Base-by-base conservation (phyloP, 129 eudicot genomes). In the Gnaphalium uliginosum region DNA sequence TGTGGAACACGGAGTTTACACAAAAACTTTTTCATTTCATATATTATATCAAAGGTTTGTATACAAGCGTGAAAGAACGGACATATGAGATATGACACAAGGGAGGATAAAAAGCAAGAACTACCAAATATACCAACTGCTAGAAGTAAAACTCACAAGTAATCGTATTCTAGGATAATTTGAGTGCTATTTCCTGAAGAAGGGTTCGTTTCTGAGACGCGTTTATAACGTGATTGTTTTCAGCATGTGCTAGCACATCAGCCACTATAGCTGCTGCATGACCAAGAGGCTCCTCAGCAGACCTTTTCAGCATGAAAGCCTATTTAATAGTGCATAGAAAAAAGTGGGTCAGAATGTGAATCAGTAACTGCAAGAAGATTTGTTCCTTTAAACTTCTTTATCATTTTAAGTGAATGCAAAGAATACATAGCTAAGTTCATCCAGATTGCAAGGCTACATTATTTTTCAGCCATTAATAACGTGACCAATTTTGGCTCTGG, bases 171-270 rank as follows among this genome's bases (percentile, higher is more conserved):
- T 83, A 92, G 11, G 96, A 85, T 24, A 92, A 76, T 66, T 88
- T 89, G 32, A 95, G 81, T 35, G 99, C 97, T 92, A 95, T 95
- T 86, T 95, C 99, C 68, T 95, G 99, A 82, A 95, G 96, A 77
- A 95, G 92, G 35, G 87, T 85, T 54, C 97, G 84, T 86, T 95
- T 95, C 83, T 95, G 99, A 7, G 89, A 61, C 24, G 99, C 92
- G 27, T 65, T 89, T 69, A 95, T 95, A 39, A 95, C 86, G 2
- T 87, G 86, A 76, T 72, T 95, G 14, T 97, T 87, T 80, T 95
- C 99, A 4, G 99, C 99, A 71, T 89, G 82, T 79, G 90, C 99
- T 26, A 95, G 89, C 71, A 95, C 97, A 81, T 95, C 97, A 26
- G 99, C 85, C 25, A 95, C 84, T 65, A 95, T 91, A 19, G 97